These are phyloP conservation scores for Phoma sp. DNA, from an alignment of 2,329 filamentous ascomycete genomes.

Conservation along the genomic window DNA sequence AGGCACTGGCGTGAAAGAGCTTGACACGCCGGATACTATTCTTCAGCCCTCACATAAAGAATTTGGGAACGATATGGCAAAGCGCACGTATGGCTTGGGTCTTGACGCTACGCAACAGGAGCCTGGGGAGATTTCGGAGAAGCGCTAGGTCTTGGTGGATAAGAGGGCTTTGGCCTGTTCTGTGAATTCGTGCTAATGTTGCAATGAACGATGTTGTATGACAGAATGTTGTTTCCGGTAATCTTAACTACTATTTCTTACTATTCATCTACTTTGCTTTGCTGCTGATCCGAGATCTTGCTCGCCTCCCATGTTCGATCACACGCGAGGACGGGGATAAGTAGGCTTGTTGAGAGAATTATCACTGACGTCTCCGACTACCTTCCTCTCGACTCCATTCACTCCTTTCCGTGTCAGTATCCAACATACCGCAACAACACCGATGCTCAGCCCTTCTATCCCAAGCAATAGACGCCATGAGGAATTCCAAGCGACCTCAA, in stretches of 20 bases:
- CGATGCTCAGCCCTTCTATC: too few species aligned
- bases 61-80: background rate
- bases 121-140: background rate
- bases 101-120: background rate
- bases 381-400: too few species aligned
- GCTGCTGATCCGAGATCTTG: too few species aligned
- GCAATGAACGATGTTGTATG: background rate
- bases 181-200: background rate
- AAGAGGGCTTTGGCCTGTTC: background rate
- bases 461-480: too few species aligned
- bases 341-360: too few species aligned
- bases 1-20: constrained; percentile 1
- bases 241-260: background rate
- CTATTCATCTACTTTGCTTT: too few species aligned
- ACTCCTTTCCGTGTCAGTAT: too few species aligned
- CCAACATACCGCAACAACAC: too few species aligned
- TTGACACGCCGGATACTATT: background rate
- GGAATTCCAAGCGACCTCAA: too few species aligned
- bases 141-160: background rate
- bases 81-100: background rate
- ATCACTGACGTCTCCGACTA: too few species aligned
- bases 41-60: background rate
- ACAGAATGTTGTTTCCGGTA: background rate
- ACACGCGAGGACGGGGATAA: too few species aligned
- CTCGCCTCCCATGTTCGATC: too few species aligned